Percentiles rank a stretch among this genome's conserved stretches.
Evolutionary conservation across 768 basidiomycete genomes (phyloP).

Genomic region (Phanerodontia chrysosporium): DNA sequence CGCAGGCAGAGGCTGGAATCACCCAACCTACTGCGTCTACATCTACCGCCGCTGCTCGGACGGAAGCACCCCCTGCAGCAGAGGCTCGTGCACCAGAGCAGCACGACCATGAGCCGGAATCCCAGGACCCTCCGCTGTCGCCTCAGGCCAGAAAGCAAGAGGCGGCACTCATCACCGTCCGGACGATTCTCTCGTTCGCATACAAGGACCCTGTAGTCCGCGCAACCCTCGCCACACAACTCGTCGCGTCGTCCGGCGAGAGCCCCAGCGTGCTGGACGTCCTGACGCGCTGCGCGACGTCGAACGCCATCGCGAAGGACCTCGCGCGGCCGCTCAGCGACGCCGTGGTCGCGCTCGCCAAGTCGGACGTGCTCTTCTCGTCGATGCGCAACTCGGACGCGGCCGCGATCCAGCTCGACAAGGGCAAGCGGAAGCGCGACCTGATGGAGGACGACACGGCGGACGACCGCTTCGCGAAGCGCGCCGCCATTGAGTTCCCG

Average conservation of each 20-base stretch:
- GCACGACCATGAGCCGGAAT: neutral
- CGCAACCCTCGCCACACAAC: conserved; percentile 46
- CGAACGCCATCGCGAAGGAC: conserved; percentile 47
- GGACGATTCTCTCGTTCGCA: conserved; percentile 53
- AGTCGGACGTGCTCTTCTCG: conserved; percentile 62
- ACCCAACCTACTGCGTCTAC: conserved; percentile 10
- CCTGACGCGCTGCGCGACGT: conserved; percentile 44
- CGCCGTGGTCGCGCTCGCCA: conserved; percentile 58
- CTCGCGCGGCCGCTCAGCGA: conserved; percentile 56
- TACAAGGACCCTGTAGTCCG: conserved; percentile 54
- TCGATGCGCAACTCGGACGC: conserved; percentile 61
- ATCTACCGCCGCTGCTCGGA: conserved; percentile 1
- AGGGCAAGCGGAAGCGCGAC: conserved; percentile 74
- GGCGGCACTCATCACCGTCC: conserved; percentile 62
- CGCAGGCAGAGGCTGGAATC: conserved; percentile 39
- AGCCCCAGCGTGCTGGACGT: conserved; percentile 54
- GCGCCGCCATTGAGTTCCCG: conserved; percentile 19
- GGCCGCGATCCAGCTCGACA: conserved; percentile 57
- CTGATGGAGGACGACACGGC: conserved; percentile 35
- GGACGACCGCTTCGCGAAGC: conserved; percentile 6
- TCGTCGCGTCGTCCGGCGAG: conserved; percentile 40
- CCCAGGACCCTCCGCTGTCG: neutral
- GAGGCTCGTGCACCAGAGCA: neutral
- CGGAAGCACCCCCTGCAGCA: neutral
- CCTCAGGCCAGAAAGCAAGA: conserved; percentile 40